phyloP scores from a whole-genome alignment of 2,329 filamentous ascomycete species.

The Ambrosiella beaveri region DNA sequence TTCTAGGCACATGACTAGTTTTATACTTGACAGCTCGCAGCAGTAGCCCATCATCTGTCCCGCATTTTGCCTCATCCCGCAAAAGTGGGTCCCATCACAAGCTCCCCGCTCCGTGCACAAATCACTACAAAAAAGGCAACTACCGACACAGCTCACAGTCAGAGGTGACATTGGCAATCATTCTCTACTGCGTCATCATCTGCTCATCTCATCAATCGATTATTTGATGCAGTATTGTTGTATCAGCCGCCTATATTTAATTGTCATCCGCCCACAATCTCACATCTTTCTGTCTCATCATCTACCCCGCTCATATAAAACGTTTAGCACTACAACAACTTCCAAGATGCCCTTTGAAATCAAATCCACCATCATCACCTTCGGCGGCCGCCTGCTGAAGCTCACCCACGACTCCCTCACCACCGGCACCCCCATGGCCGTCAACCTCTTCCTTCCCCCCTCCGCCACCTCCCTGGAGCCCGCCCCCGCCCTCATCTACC shows the following conservation, averaged over 20 bases:
- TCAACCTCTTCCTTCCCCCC: constrained; percentile 82
- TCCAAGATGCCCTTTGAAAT: constrained; percentile 45
- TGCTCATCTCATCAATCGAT: neutral
- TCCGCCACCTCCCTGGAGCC: constrained; percentile 35
- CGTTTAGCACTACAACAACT: neutral
- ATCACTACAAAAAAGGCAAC: neutral
- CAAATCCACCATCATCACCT: constrained; percentile 74
- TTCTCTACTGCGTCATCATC: neutral
- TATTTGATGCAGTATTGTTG: neutral
- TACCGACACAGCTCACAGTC: neutral
- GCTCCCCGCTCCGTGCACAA: neutral
- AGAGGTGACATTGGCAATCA: neutral
- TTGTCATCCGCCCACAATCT: neutral
- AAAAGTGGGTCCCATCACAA: neutral
- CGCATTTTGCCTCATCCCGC: neutral
- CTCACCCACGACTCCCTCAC: constrained; percentile 66
- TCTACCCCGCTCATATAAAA: neutral
- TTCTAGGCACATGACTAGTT: too few relatives aligned
- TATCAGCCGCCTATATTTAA: neutral
- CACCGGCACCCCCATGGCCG: constrained; percentile 75
- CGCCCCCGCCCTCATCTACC: constrained; percentile 76
- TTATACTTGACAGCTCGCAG: too few relatives aligned
- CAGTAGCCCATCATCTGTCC: neutral
- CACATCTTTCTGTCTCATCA: neutral
- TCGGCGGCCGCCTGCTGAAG: constrained; percentile 89